Evolutionary conservation across 2,329 filamentous ascomycete species (phyloP).

Genomic region (Elsinoe necatrix): DNA sequence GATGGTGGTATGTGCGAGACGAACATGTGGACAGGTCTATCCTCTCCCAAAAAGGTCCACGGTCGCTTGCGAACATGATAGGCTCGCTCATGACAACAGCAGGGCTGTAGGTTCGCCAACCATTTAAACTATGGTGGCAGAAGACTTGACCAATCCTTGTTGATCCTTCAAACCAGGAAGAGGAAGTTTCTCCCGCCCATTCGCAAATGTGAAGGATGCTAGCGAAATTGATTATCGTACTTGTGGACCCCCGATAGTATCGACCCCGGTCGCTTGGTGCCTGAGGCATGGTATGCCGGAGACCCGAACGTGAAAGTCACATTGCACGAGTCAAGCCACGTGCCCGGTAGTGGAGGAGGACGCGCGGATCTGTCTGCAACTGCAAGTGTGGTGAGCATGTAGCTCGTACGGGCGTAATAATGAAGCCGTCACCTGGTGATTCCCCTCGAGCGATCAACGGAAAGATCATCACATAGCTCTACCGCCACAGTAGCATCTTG

Average conservation of each 20-base stretch:
- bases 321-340: constrained; percentile 9
- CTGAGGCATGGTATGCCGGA: constrained; percentile 7
- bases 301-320: neutral
- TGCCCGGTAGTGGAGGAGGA: neutral
- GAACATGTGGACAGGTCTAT: neutral
- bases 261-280: neutral
- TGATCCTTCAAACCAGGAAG: constrained; percentile 8
- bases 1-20: neutral
- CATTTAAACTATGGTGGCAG: constrained; percentile 6
- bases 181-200: neutral
- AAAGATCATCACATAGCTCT: neutral
- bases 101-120: neutral
- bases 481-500: neutral
- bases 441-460: neutral
- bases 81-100: neutral
- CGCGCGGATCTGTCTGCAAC: neutral
- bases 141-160: constrained; percentile 9
- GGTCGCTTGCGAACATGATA: constrained; percentile 1
- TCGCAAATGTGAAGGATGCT: constrained; percentile 5
- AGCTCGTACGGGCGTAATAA: neutral
- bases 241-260: neutral
- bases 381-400: neutral
- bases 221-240: neutral
- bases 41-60: constrained; percentile 5
- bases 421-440: neutral